phyloP scores from a whole-genome alignment of 208 protist species.

The Blastocrithidia nonstop region DNA sequence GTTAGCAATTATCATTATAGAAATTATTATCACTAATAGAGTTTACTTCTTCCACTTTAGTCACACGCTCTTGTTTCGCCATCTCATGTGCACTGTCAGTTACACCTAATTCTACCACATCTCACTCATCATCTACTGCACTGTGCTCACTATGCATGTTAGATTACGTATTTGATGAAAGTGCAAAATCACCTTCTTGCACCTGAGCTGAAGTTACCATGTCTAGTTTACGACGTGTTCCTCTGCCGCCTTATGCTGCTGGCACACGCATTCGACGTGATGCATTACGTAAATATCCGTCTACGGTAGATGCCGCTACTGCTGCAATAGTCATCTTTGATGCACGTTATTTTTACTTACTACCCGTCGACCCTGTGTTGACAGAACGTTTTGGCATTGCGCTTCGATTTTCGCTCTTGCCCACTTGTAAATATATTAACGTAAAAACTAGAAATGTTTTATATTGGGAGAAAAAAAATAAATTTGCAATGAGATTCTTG shows the following conservation, averaged over 20 bases:
- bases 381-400: not conserved
- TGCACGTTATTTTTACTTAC: not conserved
- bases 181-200: not conserved
- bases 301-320: conserved; percentile 49
- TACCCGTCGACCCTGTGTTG: not conserved
- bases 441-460: no score
- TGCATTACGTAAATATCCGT: conserved; percentile 75
- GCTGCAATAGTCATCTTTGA: conserved; percentile 16
- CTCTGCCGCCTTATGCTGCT: conserved; percentile 50
- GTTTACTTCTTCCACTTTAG: not conserved
- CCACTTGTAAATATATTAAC: no score
- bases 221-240: conserved; percentile 57
- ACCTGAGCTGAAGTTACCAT: conserved; percentile 58
- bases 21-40: no score
- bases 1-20: no score
- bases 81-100: conserved; percentile 5
- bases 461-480: not conserved
- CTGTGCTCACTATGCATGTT: conserved; percentile 1
- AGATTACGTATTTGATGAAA: not conserved
- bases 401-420: no score
- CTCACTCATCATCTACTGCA: conserved; percentile 57
- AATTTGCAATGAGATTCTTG: not conserved
- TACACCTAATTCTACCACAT: conserved; percentile 53
- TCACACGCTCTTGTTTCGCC: conserved; percentile 12
- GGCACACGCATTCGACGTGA: conserved; percentile 57